A percentile compares a stretch with the other conserved stretches of the same genome.
phyloP scores from a whole-genome alignment of 208 protist species.

The Acanthamoeba sp. region DNA sequence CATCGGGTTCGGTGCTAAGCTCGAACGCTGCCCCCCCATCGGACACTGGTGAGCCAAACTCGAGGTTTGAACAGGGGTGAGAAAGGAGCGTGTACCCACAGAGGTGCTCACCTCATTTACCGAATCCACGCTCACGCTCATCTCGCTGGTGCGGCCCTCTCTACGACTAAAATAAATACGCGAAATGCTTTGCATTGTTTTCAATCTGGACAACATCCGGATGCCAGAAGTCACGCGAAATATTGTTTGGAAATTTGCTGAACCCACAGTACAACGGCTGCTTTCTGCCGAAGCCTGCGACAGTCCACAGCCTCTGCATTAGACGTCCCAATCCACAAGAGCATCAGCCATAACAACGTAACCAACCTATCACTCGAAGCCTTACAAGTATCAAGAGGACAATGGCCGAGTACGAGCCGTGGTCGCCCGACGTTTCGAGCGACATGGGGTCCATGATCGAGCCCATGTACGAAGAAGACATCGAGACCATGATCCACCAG shows the following conservation, averaged over 20 bases:
- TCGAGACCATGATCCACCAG: constrained; percentile 3
- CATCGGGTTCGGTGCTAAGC: background rate
- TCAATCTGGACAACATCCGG: background rate
- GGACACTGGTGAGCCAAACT: background rate
- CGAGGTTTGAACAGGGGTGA: background rate
- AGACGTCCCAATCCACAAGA: no score
- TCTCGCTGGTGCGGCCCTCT: background rate
- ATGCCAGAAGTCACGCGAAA: background rate
- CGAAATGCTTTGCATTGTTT: background rate
- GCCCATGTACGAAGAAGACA: constrained; percentile 63
- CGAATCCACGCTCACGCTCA: no score
- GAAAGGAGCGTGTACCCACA: background rate
- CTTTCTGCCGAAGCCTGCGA: background rate
- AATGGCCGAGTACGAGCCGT: background rate
- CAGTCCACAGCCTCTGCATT: no score
- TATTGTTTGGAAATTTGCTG: background rate
- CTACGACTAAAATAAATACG: background rate
- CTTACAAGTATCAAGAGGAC: background rate
- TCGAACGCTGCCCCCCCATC: background rate
- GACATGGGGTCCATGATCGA: constrained; percentile 45
- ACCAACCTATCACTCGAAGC: no score
- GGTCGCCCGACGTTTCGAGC: background rate
- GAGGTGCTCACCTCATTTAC: background rate
- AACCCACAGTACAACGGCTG: background rate
- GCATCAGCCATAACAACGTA: no score